A percentile compares a stretch with the other conserved stretches of the same genome.
Conservation (phyloP, 1,284 basidiomycete genomes). For the Ganoderma leucocontextum region DNA sequence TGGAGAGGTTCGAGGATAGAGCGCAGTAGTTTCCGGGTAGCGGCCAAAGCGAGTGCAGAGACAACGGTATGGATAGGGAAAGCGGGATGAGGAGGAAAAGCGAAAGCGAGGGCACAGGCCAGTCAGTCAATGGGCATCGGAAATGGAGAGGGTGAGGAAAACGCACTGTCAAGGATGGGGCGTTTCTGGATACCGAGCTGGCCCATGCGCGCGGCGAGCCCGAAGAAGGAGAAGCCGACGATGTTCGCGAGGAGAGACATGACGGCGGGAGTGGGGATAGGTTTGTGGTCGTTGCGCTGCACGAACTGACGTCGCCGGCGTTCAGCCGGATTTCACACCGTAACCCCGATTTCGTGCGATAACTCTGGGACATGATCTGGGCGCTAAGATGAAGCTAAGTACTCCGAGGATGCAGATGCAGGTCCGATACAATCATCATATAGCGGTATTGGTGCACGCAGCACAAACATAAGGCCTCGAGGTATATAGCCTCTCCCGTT, state of each 20-base stretch:
- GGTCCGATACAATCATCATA: slow-evolving; percentile 1
- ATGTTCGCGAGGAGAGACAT: slow-evolving; percentile 81
- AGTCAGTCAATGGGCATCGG: neutral
- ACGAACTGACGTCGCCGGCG: neutral
- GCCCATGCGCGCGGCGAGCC: slow-evolving; percentile 79
- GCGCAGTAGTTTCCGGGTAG: neutral
- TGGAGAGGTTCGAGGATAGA: neutral
- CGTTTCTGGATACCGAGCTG: slow-evolving; percentile 83
- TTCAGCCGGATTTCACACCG: slow-evolving; percentile 11
- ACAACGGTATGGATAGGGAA: neutral
- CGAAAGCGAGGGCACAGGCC: neutral
- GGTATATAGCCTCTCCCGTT: neutral
- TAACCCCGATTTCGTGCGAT: slow-evolving; percentile 4
- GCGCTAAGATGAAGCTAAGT: neutral
- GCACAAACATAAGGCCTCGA: slow-evolving; percentile 1
- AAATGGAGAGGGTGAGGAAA: neutral
- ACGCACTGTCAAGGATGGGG: slow-evolving; percentile 74
- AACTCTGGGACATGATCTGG: neutral
- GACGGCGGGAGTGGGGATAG: slow-evolving; percentile 34
- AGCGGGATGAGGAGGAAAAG: neutral
- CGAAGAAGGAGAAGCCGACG: slow-evolving; percentile 81
- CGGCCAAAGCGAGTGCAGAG: neutral
- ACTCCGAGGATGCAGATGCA: neutral
- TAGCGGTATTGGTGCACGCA: neutral
- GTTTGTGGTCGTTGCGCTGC: slow-evolving; percentile 9